These are phyloP conservation scores for Rhodotorula sp. DNA, from an alignment of 1,284 basidiomycete species.

Conservation along the genomic window DNA sequence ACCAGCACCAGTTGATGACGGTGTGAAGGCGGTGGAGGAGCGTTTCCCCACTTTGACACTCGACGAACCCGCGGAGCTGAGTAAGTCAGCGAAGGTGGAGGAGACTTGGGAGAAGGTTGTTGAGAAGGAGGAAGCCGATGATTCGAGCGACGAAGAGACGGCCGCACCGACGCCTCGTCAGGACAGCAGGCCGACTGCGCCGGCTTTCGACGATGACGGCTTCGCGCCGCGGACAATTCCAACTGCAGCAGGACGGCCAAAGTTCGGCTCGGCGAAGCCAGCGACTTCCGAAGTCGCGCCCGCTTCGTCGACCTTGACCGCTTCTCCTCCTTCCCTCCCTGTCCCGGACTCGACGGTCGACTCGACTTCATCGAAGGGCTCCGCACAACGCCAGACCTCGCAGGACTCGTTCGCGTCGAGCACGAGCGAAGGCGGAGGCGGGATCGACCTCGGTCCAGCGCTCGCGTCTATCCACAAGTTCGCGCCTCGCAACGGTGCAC, in stretches of 20 bases:
- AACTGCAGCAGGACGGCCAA: not conserved
- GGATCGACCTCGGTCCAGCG: conserved; percentile 40
- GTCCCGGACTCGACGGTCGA: not conserved
- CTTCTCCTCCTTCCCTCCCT: not conserved
- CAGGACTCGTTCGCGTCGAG: conserved; percentile 7
- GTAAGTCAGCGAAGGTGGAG: not conserved
- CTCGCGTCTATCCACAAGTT: conserved; percentile 41
- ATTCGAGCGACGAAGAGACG: conserved; percentile 40
- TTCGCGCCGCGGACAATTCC: not conserved
- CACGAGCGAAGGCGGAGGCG: conserved; percentile 21
- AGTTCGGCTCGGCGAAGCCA: not conserved
- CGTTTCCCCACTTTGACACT: conserved; percentile 27
- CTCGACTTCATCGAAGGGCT: not conserved
- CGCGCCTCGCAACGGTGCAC: conserved; percentile 18
- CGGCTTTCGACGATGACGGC: conserved; percentile 24
- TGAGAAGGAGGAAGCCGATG: conserved; percentile 32
- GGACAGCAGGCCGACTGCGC: not conserved
- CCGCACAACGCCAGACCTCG: not conserved
- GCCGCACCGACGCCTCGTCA: conserved; percentile 7
- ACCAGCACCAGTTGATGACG: not conserved
- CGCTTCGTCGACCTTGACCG: not conserved
- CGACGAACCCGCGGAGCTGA: not conserved
- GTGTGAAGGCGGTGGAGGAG: not conserved
- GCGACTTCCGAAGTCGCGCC: too few species aligned
- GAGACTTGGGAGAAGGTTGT: conserved; percentile 30